Percentiles rank a stretch among this genome's conserved stretches.
Conservation (phyloP, 1,139 yeast species). For the Candida freyschussii region DNA sequence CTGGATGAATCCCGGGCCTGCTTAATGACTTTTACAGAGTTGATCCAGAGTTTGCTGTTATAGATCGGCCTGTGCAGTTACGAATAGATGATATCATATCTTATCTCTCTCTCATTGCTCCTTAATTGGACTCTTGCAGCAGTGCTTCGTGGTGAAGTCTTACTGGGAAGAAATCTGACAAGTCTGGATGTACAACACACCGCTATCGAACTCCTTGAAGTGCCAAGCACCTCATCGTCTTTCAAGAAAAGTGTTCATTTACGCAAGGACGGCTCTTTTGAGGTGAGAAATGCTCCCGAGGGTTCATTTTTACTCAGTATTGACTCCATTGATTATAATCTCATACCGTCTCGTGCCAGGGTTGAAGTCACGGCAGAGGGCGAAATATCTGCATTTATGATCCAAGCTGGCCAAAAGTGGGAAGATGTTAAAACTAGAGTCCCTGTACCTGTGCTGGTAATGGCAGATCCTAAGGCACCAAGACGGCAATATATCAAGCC, state of each 20-base stretch:
- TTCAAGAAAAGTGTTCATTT: conserved; percentile 10
- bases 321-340: conserved; percentile 18
- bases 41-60: too few species aligned
- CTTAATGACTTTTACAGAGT: too few species aligned
- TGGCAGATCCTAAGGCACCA: conserved; percentile 27
- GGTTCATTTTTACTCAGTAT: conserved; percentile 20
- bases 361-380: conserved; percentile 14
- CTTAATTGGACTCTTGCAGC: too few species aligned
- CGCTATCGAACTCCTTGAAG: conserved; percentile 11
- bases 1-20: too few species aligned
- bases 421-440: conserved; percentile 5
- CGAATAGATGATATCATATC: too few species aligned
- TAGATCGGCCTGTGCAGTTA: too few species aligned
- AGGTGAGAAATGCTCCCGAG: conserved; percentile 10
- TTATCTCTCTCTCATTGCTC: too few species aligned
- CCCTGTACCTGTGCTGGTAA: conserved; percentile 23
- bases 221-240: conserved; percentile 2
- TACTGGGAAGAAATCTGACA: conserved; percentile 13
- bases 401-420: conserved; percentile 16
- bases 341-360: conserved; percentile 20
- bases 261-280: conserved; percentile 15
- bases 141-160: conserved; percentile 12
- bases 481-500: conserved; percentile 29
- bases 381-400: conserved; percentile 10
- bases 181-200: conserved; percentile 12